These are phyloP conservation scores for Rhamnella rubrinervis DNA, from an alignment of 331 rosid genomes.

Conservation along the genomic window DNA sequence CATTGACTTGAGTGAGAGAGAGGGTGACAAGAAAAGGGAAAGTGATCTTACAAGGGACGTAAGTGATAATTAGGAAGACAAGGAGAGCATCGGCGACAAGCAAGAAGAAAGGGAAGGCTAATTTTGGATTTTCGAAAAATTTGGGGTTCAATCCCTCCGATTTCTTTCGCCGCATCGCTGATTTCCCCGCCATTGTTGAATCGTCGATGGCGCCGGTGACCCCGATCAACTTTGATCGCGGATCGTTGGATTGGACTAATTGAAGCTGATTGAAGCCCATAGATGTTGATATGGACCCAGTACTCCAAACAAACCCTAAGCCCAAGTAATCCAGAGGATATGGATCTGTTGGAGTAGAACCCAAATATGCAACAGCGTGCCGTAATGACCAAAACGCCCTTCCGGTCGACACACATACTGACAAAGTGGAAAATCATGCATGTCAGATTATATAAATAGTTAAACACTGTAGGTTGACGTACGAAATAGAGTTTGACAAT, in stretches of 20 bases:
- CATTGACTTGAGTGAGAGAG: neutral
- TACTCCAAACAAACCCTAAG: no score
- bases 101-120: slow-evolving; percentile 47
- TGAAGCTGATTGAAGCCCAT: neutral
- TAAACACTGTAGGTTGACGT: no score
- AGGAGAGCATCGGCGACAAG: slow-evolving; percentile 58
- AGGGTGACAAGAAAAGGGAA: neutral
- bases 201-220: slow-evolving; percentile 16
- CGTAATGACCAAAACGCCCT: no score
- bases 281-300: no score
- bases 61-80: slow-evolving; percentile 59
- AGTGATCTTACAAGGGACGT: slow-evolving; percentile 64
- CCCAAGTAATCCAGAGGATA: no score
- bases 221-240: neutral
- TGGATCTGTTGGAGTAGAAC: no score
- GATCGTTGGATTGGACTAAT: slow-evolving; percentile 1
- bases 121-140: slow-evolving; percentile 31
- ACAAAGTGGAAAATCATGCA: no score
- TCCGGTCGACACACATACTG: no score
- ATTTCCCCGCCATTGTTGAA: slow-evolving; percentile 53
- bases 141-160: slow-evolving; percentile 15
- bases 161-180: slow-evolving; percentile 32
- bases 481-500: no score
- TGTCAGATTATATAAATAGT: no score
- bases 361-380: no score